phyloP scores from a whole-genome alignment of 1,284 basidiomycete species.

The Tilletia setariae region DNA sequence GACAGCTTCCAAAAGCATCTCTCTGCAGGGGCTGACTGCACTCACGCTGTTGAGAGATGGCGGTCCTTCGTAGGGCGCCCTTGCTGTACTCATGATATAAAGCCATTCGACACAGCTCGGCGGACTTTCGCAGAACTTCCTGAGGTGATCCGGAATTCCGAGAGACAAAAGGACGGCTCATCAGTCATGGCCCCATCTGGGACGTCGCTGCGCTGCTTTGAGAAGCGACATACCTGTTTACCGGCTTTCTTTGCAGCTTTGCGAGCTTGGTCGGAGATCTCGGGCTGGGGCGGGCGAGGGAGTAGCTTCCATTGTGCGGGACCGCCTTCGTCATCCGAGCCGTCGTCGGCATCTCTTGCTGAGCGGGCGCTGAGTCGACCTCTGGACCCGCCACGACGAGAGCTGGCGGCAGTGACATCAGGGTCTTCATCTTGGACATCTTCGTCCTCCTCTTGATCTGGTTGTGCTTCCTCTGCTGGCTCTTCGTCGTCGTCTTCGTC shows the following conservation, averaged over 20 bases:
- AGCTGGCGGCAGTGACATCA: conserved; percentile 20
- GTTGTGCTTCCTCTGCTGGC: conserved; percentile 1
- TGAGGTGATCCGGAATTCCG: conserved; percentile 11
- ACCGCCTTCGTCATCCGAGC: neutral
- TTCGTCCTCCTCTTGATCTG: conserved; percentile 14
- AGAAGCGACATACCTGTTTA: conserved; percentile 13
- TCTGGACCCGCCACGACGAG: neutral
- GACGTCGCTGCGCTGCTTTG: too few relatives aligned
- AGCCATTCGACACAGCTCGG: conserved; percentile 37
- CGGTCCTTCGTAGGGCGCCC: conserved; percentile 27
- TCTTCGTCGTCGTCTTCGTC: conserved; percentile 19
- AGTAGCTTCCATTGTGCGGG: conserved; percentile 20
- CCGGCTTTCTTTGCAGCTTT: conserved; percentile 18
- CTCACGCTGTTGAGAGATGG: conserved; percentile 30
- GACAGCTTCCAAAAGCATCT: neutral
- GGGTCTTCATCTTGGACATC: conserved; percentile 21
- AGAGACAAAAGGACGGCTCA: neutral
- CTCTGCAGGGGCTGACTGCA: neutral
- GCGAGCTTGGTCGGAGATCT: conserved; percentile 25
- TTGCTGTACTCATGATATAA: conserved; percentile 37
- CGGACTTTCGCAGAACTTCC: conserved; percentile 31
- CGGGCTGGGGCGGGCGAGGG: conserved; percentile 21
- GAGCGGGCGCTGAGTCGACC: conserved; percentile 2
- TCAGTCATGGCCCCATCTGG: neutral
- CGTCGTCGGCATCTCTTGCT: conserved; percentile 5